Percentiles rank a stretch among this genome's conserved stretches.
Conservation (phyloP, 306 rosid species). For the Ziziphus jujuba region DNA sequence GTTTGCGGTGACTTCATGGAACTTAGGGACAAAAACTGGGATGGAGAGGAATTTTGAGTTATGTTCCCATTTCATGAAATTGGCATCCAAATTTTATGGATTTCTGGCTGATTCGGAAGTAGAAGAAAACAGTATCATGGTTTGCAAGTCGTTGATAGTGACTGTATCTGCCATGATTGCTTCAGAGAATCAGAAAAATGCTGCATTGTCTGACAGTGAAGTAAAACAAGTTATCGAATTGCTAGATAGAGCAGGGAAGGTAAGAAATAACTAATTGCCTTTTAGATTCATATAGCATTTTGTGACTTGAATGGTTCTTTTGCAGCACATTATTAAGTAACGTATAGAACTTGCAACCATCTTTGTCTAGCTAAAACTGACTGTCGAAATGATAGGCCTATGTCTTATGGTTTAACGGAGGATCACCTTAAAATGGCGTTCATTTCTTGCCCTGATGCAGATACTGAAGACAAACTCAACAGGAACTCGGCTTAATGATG, state of each 20-base stretch:
- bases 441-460: conserved; percentile 52
- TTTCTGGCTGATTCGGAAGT: conserved; percentile 47
- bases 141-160: conserved; percentile 67
- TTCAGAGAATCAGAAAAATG: conserved; percentile 59
- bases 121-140: conserved; percentile 51
- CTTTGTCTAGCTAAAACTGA: neutral
- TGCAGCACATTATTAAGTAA: neutral
- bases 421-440: conserved; percentile 22
- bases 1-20: conserved; percentile 92
- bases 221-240: conserved; percentile 63
- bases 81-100: conserved; percentile 69
- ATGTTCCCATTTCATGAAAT: conserved; percentile 64
- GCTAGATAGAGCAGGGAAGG: conserved; percentile 90
- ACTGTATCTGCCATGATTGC: conserved; percentile 74
- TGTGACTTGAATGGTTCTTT: conserved; percentile 8
- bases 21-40: conserved; percentile 72
- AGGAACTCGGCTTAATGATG: conserved; percentile 40
- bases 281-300: conserved; percentile 12
- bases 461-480: conserved; percentile 59
- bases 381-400: neutral
- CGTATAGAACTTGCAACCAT: neutral
- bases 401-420: conserved; percentile 10
- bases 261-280: conserved; percentile 25
- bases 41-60: conserved; percentile 59
- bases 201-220: conserved; percentile 61